Percentiles rank a stretch among this genome's conserved stretches.
Conservation (phyloP, 106 monocot genomes). For the Apostasia shenzhenica region DNA sequence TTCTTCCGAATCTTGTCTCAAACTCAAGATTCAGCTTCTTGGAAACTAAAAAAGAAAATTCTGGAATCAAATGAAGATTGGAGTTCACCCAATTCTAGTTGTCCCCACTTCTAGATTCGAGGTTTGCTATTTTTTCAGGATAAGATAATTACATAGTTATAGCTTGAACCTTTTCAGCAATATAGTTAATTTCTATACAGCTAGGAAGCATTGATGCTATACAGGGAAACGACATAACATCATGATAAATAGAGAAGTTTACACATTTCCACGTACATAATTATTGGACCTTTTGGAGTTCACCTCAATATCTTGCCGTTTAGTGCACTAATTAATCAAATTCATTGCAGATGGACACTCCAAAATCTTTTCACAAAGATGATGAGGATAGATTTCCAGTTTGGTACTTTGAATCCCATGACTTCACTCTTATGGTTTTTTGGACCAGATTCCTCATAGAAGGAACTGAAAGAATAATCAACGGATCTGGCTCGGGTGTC, state of each 20-base stretch:
- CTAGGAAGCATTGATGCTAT: background rate
- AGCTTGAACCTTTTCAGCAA: background rate
- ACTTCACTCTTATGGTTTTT: slow-evolving; percentile 44
- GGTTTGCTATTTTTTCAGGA: too few species aligned
- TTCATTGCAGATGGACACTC: slow-evolving; percentile 43
- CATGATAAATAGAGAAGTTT: background rate
- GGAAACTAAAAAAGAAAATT: too few species aligned
- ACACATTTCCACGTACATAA: too few species aligned
- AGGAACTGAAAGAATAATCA: slow-evolving; percentile 26
- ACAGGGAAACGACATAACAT: background rate
- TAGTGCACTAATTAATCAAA: background rate
- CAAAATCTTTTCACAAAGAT: slow-evolving; percentile 23
- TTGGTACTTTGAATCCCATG: slow-evolving; percentile 45
- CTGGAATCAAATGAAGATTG: too few species aligned
- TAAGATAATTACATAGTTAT: background rate
- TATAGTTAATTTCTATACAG: too few species aligned
- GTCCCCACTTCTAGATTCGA: too few species aligned
- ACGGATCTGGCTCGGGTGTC: slow-evolving; percentile 24
- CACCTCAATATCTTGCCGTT: background rate
- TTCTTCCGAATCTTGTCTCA: too few species aligned
- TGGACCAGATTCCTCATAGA: slow-evolving; percentile 51
- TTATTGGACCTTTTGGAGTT: too few species aligned
- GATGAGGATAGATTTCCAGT: slow-evolving; percentile 28
- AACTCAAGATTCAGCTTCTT: too few species aligned
- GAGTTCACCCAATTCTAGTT: too few species aligned